phyloP scores from a whole-genome alignment of 1,284 basidiomycete species.

The Tausonia pullulans region DNA sequence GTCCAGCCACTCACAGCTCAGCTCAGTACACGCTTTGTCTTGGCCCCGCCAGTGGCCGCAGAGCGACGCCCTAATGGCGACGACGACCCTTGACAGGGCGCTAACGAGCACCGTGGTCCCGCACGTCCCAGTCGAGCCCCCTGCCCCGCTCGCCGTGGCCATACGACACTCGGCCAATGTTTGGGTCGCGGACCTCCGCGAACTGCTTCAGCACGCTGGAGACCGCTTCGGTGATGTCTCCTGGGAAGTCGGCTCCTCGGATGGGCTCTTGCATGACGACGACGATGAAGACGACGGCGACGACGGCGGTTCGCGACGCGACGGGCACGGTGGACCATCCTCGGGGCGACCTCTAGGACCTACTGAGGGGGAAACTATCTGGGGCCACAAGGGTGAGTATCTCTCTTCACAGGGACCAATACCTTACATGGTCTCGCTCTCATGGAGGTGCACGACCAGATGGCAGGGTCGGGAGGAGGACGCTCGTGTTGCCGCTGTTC shows the following conservation, averaged over 20 bases:
- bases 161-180: constrained; percentile 26
- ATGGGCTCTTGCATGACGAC: constrained; percentile 6
- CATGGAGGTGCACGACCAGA: no score
- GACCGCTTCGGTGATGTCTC: constrained; percentile 85
- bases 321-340: no score
- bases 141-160: constrained; percentile 3
- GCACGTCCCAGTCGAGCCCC: not conserved
- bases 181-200: constrained; percentile 70
- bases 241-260: constrained; percentile 52
- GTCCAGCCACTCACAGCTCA: no score
- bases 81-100: no score
- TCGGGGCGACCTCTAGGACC: not conserved
- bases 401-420: no score
- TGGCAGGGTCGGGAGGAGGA: no score
- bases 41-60: no score
- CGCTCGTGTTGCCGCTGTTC: no score
- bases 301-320: not conserved
- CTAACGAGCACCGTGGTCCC: not conserved
- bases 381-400: constrained; percentile 72
- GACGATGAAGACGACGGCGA: constrained; percentile 40
- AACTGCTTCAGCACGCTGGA: constrained; percentile 64
- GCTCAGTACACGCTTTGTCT: no score
- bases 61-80: no score
- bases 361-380: constrained; percentile 48
- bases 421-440: no score